Base-by-base conservation (phyloP, 225 moss, liverwort and hornwort species). In the Neckera pumila region DNA sequence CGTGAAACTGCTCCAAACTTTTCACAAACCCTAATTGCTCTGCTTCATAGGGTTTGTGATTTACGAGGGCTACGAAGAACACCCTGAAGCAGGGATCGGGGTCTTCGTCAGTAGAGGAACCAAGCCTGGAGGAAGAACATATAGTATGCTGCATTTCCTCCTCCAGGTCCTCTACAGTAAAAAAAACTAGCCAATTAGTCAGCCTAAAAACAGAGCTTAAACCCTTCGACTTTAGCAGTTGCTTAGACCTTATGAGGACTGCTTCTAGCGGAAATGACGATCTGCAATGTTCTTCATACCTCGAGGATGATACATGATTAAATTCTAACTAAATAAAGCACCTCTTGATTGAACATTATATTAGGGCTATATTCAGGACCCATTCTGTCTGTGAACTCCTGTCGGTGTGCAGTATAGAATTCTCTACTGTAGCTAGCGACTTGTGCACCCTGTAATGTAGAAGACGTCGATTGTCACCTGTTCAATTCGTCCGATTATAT, bases 251-350 rank as follows among this genome's bases (percentile, higher is more conserved):
- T 58, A 19, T 33, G 23, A 77, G 59, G 20, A 63, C 59, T 51
- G 38, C 71, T 64, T 86, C 71, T 11, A 71, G 62, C n/a, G 83
- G 79, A 84, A 74, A 89, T 33, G 47, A 27, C 43, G 70, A 76
- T 85, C 71, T 56, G 36, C 74, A 47, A 60, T 59, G 16, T 34
- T 79, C 76, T 85, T 73, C 76, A 78, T 81, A 94, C 95, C 94
- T 98, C 96, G 42, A 98, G 84, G 51, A 96, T 84, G 26, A 94
- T 88, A 12, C 17, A 14, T 54, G 42, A n/a, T 71, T 42, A 4
- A 16, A 58, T 42, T 84, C 61, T 36, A 21, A 26, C 43, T 47
- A 76, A 66, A 79, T 17, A 31, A 71, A 72, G 58, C 84, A 58
- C 40, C 40, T 58, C 72, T 45, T 71, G 11, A 70, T 42, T 63